Evolutionary conservation across 139 green algal species (phyloP).

Genomic region (Mesotaenium endlicherianum): DNA sequence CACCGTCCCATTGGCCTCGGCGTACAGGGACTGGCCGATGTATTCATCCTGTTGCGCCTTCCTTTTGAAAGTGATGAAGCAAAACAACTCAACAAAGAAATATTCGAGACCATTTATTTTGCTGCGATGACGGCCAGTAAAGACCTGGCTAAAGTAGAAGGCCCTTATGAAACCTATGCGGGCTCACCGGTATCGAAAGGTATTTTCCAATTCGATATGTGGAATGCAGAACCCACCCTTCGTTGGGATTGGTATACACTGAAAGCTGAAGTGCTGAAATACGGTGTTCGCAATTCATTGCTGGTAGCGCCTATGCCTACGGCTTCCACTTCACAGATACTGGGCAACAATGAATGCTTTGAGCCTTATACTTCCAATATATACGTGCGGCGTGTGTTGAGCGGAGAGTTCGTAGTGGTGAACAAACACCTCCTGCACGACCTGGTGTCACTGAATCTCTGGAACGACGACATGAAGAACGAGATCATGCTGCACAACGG

Average conservation of each 20-base stretch:
- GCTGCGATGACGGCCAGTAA: slow-evolving; percentile 72
- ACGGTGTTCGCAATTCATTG: slow-evolving; percentile 96
- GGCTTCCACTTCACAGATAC: slow-evolving; percentile 84
- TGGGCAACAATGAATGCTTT: slow-evolving; percentile 98
- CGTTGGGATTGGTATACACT: slow-evolving; percentile 85
- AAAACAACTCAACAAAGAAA: slow-evolving; percentile 79
- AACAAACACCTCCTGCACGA: slow-evolving; percentile 97
- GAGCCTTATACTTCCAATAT: slow-evolving; percentile 99
- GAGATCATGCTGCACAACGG: slow-evolving; percentile 78
- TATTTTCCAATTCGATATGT: slow-evolving; percentile 82
- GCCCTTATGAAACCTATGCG: slow-evolving; percentile 85
- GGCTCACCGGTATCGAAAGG: slow-evolving; percentile 54
- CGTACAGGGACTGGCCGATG: slow-evolving; percentile 92
- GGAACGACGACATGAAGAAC: slow-evolving; percentile 80
- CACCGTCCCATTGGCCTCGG: slow-evolving; percentile 96
- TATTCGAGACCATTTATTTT: slow-evolving; percentile 97
- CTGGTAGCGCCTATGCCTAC: slow-evolving; percentile 97
- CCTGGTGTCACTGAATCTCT: slow-evolving; percentile 84
- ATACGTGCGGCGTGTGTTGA: slow-evolving; percentile 93
- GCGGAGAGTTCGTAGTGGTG: slow-evolving; percentile 88
- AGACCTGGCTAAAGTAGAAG: slow-evolving; percentile 74
- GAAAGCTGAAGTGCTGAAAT: slow-evolving; percentile 66
- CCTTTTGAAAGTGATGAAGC: slow-evolving; percentile 81
- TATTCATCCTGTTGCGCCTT: slow-evolving; percentile 96
- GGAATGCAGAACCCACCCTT: slow-evolving; percentile 70